Evolutionary conservation across 169 alveolate genomes (phyloP), one percentile per base, ranked within the genome.

Genomic region (Babesia bigemina): DNA sequence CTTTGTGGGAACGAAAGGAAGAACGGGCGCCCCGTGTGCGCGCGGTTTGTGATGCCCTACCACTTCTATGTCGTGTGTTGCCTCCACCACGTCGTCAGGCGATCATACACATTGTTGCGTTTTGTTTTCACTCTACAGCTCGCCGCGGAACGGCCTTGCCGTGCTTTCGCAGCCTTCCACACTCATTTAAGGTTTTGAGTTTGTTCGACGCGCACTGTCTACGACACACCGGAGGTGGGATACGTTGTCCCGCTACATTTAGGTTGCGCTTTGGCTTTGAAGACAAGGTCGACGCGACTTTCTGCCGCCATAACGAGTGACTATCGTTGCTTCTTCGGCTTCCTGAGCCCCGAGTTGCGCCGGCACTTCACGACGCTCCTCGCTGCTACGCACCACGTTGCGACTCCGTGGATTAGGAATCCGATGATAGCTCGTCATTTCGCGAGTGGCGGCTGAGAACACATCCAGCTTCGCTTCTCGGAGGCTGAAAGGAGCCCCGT

Each of bases 101-200:
- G 56, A 39, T 61, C 9, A 21, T 28, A 10, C 10, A 21, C 24
- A 36, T 33, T 33, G 39, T 33, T 33, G 39, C 39, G 39, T 33
- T 33, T 33, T 33, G 39, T 33, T 33, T 33, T 33, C 39, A 33
- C 39, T 33, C 39, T 33, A 33, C 39, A 33, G 39, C 39, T 33
- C 39, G 55, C n/a, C 55, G 70, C 70, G 70, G 17, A 17, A 28
- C 22, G 53, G 55, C 36, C 22, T 53, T 28, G 50, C 45, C n/a
- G 67, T 65, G 66, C 6, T 28, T 12, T 8, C 45, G 39, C 56
- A 63, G 65, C 67, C 45, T 52, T 67, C 39, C 21, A 24, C 53
- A 48, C 53, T 45, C 56, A 39, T 67, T 67, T 67, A 67, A 67
- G 63, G n/a, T 67, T 67, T 67, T 26, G 65, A 52, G 66, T 67